Evolutionary conservation across 2,329 filamentous ascomycete species (phyloP).

Genomic region (Aspergillus sclerotialis): DNA sequence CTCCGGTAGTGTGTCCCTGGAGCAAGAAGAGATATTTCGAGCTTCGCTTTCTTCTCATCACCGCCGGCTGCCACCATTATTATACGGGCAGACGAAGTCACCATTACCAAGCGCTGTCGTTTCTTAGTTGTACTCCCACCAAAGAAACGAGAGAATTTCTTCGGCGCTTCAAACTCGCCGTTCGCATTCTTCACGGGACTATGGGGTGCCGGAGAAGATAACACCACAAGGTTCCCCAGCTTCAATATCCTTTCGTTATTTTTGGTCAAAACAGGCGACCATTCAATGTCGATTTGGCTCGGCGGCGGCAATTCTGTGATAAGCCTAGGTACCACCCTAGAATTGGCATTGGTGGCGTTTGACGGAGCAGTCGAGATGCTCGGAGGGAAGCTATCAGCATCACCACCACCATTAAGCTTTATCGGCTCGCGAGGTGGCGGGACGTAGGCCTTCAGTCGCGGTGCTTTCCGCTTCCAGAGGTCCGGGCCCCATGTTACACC

Average conservation of each 20-base stretch:
- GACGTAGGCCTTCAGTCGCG: constrained; percentile 75
- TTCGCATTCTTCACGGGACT: constrained; percentile 62
- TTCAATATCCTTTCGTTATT: constrained; percentile 92
- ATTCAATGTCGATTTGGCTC: constrained; percentile 94
- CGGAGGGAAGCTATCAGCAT: constrained; percentile 36
- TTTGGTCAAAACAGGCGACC: constrained; percentile 88
- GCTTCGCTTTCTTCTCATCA: constrained; percentile 91
- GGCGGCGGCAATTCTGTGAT: constrained; percentile 96
- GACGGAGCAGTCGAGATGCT: constrained; percentile 34
- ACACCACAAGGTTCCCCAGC: constrained; percentile 81
- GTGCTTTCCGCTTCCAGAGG: constrained; percentile 85
- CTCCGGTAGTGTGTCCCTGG: constrained; percentile 72
- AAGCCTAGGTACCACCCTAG: constrained; percentile 65
- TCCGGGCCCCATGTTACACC: constrained; percentile 75
- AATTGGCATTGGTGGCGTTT: constrained; percentile 34
- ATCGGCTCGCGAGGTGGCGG: constrained; percentile 72
- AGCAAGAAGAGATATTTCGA: constrained; percentile 76
- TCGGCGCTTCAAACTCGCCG: constrained; percentile 60
- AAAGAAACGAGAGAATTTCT: constrained; percentile 91
- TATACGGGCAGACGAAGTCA: constrained; percentile 85
- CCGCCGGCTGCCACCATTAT: constrained; percentile 86
- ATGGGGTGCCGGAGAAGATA: constrained; percentile 69
- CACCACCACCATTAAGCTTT: constrained; percentile 56
- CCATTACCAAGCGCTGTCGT: constrained; percentile 84
- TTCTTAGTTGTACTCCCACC: constrained; percentile 88